Percentiles rank a stretch among this genome's conserved stretches.
Conservation (phyloP, 306 rosid genomes). For the Dryas drummondii region DNA sequence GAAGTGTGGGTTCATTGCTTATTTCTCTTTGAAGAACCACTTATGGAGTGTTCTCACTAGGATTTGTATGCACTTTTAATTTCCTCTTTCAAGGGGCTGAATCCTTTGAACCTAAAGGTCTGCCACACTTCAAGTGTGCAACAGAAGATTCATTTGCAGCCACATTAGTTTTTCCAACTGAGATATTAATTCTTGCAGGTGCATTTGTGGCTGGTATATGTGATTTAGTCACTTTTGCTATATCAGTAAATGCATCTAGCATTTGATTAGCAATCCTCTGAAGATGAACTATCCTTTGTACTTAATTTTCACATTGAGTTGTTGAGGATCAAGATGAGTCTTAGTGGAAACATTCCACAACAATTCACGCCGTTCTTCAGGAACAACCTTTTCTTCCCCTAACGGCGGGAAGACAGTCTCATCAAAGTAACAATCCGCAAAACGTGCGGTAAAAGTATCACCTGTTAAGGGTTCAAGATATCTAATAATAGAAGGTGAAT, state of each 20-base stretch:
- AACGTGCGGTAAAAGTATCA: constrained; percentile 7
- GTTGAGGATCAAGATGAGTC: too few species aligned
- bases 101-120: neutral
- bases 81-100: too few species aligned
- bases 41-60: too few species aligned
- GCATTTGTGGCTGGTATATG: neutral
- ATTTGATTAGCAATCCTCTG: too few species aligned
- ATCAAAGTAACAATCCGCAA: constrained; percentile 20
- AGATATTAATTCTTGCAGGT: neutral
- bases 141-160: neutral
- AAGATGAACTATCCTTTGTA: too few species aligned
- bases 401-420: neutral
- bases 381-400: neutral
- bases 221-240: too few species aligned
- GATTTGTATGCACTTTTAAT: too few species aligned
- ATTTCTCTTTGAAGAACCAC: too few species aligned
- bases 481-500: neutral
- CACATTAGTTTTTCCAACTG: neutral
- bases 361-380: neutral
- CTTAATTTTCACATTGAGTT: neutral
- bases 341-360: too few species aligned
- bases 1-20: too few species aligned
- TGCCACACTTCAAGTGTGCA: neutral
- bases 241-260: too few species aligned
- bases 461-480: neutral